These are phyloP conservation scores for Saccharomycopsis oosterbeekiorum DNA, from an alignment of 805 yeast genomes.

Conservation along the genomic window DNA sequence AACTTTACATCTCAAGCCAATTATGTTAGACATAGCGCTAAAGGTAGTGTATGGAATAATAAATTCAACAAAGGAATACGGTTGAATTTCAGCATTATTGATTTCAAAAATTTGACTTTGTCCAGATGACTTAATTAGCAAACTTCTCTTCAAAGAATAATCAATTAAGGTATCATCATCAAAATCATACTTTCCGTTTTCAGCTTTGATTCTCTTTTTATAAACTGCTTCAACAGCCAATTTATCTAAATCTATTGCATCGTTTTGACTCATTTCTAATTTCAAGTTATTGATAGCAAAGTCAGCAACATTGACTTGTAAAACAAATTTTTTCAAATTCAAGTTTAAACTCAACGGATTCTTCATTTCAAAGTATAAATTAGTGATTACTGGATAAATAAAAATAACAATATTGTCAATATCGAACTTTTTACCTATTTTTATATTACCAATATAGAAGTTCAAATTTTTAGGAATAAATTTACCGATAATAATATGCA, in stretches of 20 bases:
- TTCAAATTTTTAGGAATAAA: constrained; percentile 19
- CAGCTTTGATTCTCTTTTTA: constrained; percentile 3
- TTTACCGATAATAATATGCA: constrained; percentile 20
- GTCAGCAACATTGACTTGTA: constrained; percentile 26
- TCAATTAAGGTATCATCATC: constrained; percentile 13
- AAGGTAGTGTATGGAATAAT: constrained; percentile 27
- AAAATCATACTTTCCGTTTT: constrained; percentile 8
- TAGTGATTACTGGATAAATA: constrained; percentile 15
- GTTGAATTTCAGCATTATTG: not conserved
- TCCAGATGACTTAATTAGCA: not conserved
- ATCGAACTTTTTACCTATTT: constrained; percentile 18
- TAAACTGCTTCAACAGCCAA: constrained; percentile 11
- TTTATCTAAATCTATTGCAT: constrained; percentile 9
- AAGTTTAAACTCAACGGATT: constrained; percentile 25
- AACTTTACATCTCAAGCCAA: constrained; percentile 14
- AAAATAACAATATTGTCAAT: constrained; percentile 10
- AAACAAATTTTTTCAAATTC: constrained; percentile 24
- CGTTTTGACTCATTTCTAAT: constrained; percentile 15
- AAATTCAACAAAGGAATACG: constrained; percentile 21
- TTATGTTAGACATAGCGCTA: constrained; percentile 4
- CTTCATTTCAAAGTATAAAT: constrained; percentile 21
- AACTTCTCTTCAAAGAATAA: not conserved
- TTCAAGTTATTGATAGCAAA: constrained; percentile 27
- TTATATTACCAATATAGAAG: constrained; percentile 21
- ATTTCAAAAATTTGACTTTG: not conserved